These are phyloP conservation scores for Dothistroma septosporum DNA, from an alignment of 2,329 filamentous ascomycete species.

Conservation along the genomic window DNA sequence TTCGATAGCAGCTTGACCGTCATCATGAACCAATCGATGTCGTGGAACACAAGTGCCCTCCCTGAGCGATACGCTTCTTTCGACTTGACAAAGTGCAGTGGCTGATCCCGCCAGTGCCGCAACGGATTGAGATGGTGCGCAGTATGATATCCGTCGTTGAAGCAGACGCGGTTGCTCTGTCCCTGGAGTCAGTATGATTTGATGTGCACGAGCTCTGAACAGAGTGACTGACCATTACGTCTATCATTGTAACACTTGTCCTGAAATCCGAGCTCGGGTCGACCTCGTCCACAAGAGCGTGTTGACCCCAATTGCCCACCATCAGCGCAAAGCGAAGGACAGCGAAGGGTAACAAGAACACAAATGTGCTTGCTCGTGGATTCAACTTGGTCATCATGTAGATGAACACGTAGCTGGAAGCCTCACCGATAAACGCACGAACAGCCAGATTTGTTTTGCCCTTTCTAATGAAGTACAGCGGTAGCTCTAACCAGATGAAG, in stretches of 20 bases:
- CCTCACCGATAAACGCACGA: slow-evolving; percentile 59
- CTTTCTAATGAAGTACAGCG: slow-evolving; percentile 67
- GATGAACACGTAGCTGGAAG: slow-evolving; percentile 52
- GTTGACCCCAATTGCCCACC: slow-evolving; percentile 81
- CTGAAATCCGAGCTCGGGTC: slow-evolving; percentile 74
- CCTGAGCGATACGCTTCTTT: slow-evolving; percentile 64
- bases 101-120: slow-evolving; percentile 78
- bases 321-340: slow-evolving; percentile 69
- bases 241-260: slow-evolving; percentile 74
- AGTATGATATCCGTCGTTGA: slow-evolving; percentile 79
- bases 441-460: slow-evolving; percentile 53
- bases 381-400: slow-evolving; percentile 49
- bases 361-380: slow-evolving; percentile 57
- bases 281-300: slow-evolving; percentile 71
- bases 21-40: slow-evolving; percentile 77
- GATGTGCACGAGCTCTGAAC: slow-evolving; percentile 6
- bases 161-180: slow-evolving; percentile 71
- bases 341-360: slow-evolving; percentile 62
- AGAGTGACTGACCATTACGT: slow-evolving; percentile 56
- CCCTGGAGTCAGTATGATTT: neutral
- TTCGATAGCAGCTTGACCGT: slow-evolving; percentile 65
- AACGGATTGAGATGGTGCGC: slow-evolving; percentile 75
- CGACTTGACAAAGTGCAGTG: slow-evolving; percentile 65
- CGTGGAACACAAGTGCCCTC: slow-evolving; percentile 70
- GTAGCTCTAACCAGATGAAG: slow-evolving; percentile 70